Percentiles rank a stretch among this genome's conserved stretches.
Conservation (phyloP, 2,329 filamentous ascomycete species). For the Aspergillus vadensis region DNA sequence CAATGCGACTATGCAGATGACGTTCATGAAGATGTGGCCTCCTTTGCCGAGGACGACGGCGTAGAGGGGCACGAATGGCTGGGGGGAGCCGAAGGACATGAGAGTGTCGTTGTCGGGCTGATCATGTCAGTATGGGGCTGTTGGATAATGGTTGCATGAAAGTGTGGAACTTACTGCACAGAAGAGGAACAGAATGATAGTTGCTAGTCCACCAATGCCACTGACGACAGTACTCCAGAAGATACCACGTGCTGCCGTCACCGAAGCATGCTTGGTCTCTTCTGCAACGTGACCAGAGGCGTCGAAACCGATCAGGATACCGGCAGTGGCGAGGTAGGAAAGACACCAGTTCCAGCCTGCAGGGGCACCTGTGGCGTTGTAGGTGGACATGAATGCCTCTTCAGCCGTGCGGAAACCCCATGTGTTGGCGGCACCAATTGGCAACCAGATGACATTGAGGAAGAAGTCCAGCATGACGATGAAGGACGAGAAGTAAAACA, state of each 20-base stretch:
- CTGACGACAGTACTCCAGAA: slow-evolving; percentile 63
- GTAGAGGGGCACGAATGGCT: slow-evolving; percentile 62
- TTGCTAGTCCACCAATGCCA: slow-evolving; percentile 56
- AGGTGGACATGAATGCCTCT: slow-evolving; percentile 63
- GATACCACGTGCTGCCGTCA: slow-evolving; percentile 58
- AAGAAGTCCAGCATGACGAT: slow-evolving; percentile 61
- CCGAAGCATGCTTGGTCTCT: slow-evolving; percentile 58
- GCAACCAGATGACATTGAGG: slow-evolving; percentile 63
- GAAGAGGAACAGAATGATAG: slow-evolving; percentile 63
- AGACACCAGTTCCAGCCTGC: slow-evolving; percentile 65
- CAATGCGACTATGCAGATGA: slow-evolving; percentile 55
- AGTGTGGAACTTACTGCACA: slow-evolving; percentile 48
- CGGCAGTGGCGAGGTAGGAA: slow-evolving; percentile 62
- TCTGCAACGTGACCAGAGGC: slow-evolving; percentile 63
- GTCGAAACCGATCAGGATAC: slow-evolving; percentile 63
- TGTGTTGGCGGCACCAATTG: slow-evolving; percentile 57
- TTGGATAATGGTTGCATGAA: neutral
- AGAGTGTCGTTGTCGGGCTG: slow-evolving; percentile 54
- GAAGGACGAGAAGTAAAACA: slow-evolving; percentile 29
- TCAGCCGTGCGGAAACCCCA: slow-evolving; percentile 61
- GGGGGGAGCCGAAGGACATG: slow-evolving; percentile 57
- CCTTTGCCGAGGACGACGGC: slow-evolving; percentile 58
- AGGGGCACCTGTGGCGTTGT: slow-evolving; percentile 59
- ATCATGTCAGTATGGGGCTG: slow-evolving; percentile 1
- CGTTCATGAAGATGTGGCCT: slow-evolving; percentile 63